Percentiles rank a stretch among this genome's conserved stretches.
Conservation (phyloP, 176 grass and related monocot genomes). For the Areca catechu region DNA sequence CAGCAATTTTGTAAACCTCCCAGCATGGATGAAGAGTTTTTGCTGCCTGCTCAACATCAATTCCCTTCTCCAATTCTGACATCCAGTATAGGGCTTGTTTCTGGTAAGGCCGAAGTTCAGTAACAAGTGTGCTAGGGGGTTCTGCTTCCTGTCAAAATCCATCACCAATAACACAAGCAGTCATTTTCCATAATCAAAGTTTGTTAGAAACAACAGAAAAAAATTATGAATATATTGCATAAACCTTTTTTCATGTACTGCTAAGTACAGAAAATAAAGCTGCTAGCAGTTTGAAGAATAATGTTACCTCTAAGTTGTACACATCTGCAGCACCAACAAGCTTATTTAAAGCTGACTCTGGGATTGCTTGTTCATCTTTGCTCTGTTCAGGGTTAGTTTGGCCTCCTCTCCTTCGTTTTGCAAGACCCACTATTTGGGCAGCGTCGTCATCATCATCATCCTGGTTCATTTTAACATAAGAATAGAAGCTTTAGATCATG, state of each 20-base stretch:
- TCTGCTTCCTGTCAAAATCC: conserved; percentile 54
- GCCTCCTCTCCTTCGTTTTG: conserved; percentile 17
- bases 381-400: conserved; percentile 50
- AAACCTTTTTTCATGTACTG: too few relatives aligned
- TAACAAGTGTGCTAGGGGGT: conserved; percentile 52
- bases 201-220: too few relatives aligned
- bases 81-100: conserved; percentile 93
- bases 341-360: conserved; percentile 81
- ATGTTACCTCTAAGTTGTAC: conserved; percentile 57
- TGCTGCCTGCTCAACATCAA: conserved; percentile 28
- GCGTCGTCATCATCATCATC: conserved; percentile 29
- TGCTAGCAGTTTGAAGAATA: not conserved
- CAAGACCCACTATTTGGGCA: conserved; percentile 24
- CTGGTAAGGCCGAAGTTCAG: conserved; percentile 70
- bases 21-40: conserved; percentile 80
- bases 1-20: conserved; percentile 59
- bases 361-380: conserved; percentile 78
- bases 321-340: conserved; percentile 59
- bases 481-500: not conserved
- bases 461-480: conserved; percentile 31
- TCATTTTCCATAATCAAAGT: too few relatives aligned
- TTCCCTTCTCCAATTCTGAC: conserved; percentile 75
- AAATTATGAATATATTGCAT: too few relatives aligned
- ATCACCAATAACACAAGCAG: not conserved
- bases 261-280: not conserved